Evolutionary conservation across 306 rosid species (phyloP), one percentile per base, ranked within the genome.

Genomic region (Lathyrus oleraceus): DNA sequence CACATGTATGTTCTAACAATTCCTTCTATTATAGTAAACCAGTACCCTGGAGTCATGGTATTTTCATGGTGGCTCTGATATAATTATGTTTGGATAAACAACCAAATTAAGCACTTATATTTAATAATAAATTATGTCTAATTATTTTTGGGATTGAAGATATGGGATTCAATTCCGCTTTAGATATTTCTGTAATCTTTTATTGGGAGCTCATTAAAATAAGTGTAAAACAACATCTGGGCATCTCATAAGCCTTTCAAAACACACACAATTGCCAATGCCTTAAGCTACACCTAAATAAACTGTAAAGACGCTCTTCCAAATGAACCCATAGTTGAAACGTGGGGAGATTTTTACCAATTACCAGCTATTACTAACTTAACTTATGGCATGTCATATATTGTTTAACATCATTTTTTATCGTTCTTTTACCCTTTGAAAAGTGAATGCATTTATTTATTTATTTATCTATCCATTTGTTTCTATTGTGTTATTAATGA

Each of bases 1-100:
- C 52, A 43, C 36, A 0, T 28, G 7, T 12, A 12, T 48, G 45
- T 25, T 49, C 40, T 20, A 30, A 13, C 36, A 15, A 11, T 52
- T 79, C 47, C 73, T 59, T 59, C 51, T 17, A 58, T 60, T 32
- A 35, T 45, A 39, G 28, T 61, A 57, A 54, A 56, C 30, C 19
- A 48, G 25, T 63, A 23, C 38, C 81, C 9, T 0, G 36, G 63
- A 38, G 54, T 20, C 15, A 20, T 20, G 73, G 51, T 74, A 47
- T 45, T 45, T 79, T 68, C 28, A 30, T 19, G 12, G 27, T 58
- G 40, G 35, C 64, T 70, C 66, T 75, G 8, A 44, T 20, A 64
- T 54, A 23, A 23, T 8, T 54, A 12, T 52, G 61, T 54, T 54
- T 25, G 61, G 61, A 23, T 54, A 54, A 11, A 12, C 61, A 12